Conservation (phyloP, 805 yeast genomes). For the Candida khao-thaluensis region DNA sequence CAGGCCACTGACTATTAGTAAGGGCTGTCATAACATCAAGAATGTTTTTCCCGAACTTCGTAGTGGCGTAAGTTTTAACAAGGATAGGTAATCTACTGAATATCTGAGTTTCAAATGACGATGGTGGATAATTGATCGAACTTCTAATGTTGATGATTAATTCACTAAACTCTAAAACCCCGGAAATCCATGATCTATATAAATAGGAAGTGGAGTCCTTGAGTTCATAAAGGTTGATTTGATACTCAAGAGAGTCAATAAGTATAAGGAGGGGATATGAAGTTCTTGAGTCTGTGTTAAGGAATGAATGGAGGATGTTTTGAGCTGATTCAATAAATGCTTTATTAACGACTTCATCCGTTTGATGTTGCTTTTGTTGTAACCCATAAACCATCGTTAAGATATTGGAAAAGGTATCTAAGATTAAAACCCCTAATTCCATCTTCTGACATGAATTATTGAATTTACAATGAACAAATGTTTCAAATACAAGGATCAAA, state of each 20-base stretch:
- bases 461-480: conserved; percentile 70
- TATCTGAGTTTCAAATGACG: conserved; percentile 62
- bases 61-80: conserved; percentile 56
- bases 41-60: conserved; percentile 49
- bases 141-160: conserved; percentile 59
- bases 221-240: conserved; percentile 35
- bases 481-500: conserved; percentile 69
- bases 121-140: conserved; percentile 47
- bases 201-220: conserved; percentile 47
- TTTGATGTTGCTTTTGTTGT: conserved; percentile 35
- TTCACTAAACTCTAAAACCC: conserved; percentile 55
- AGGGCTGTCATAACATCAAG: conserved; percentile 57
- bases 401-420: conserved; percentile 55
- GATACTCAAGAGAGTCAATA: conserved; percentile 46
- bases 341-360: too few species aligned
- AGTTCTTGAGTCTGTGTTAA: conserved; percentile 48
- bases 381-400: conserved; percentile 52
- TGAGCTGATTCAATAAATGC: conserved; percentile 53
- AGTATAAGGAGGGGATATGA: conserved; percentile 52
- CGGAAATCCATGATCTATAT: conserved; percentile 48
- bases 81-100: conserved; percentile 56
- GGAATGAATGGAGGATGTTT: conserved; percentile 53
- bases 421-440: conserved; percentile 55
- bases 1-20: conserved; percentile 55
- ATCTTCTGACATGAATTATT: conserved; percentile 53